Conservation (phyloP, 2,329 filamentous ascomycete genomes). For the Acarospora socialis region DNA sequence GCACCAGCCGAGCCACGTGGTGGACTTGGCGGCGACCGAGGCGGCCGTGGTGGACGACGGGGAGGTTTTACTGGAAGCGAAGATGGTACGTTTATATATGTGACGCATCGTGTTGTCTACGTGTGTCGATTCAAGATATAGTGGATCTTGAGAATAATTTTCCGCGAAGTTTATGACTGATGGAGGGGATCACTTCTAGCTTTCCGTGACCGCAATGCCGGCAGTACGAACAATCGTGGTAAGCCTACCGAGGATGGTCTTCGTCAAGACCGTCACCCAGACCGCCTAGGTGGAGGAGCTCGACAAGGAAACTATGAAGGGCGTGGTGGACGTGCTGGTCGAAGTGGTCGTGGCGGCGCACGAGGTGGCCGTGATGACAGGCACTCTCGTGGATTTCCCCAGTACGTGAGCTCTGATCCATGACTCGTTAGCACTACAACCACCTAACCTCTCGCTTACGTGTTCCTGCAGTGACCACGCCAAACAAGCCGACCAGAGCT, state of each 20-base stretch:
- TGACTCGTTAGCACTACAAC: slow-evolving; percentile 5
- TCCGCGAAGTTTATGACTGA: slow-evolving; percentile 9
- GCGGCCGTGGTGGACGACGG: slow-evolving; percentile 38
- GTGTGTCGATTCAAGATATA: slow-evolving; percentile 1
- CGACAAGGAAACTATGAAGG: slow-evolving; percentile 17
- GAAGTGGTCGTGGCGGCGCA: slow-evolving; percentile 36
- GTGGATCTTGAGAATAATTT: slow-evolving; percentile 5
- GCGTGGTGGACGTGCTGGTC: slow-evolving; percentile 32
- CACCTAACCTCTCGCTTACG: slow-evolving; percentile 17
- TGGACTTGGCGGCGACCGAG: slow-evolving; percentile 21
- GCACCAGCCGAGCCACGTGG: slow-evolving; percentile 37
- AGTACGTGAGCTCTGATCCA: slow-evolving; percentile 31
- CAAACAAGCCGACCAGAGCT: slow-evolving; percentile 79
- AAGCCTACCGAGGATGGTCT: slow-evolving; percentile 60
- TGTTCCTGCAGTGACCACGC: slow-evolving; percentile 56
- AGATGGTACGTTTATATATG: slow-evolving; percentile 52
- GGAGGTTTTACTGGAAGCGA: slow-evolving; percentile 61
- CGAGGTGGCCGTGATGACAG: slow-evolving; percentile 42
- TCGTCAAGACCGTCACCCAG: slow-evolving; percentile 31
- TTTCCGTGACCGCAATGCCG: slow-evolving; percentile 78
- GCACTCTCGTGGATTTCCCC: slow-evolving; percentile 46
- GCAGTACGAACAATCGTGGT: slow-evolving; percentile 66
- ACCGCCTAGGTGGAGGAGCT: slow-evolving; percentile 23
- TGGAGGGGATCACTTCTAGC: no score
- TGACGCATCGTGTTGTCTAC: background rate